Evolutionary conservation across 202 grass and related monocot genomes (phyloP), one percentile per base, ranked within the genome.

Genomic region (Setaria viridis): DNA sequence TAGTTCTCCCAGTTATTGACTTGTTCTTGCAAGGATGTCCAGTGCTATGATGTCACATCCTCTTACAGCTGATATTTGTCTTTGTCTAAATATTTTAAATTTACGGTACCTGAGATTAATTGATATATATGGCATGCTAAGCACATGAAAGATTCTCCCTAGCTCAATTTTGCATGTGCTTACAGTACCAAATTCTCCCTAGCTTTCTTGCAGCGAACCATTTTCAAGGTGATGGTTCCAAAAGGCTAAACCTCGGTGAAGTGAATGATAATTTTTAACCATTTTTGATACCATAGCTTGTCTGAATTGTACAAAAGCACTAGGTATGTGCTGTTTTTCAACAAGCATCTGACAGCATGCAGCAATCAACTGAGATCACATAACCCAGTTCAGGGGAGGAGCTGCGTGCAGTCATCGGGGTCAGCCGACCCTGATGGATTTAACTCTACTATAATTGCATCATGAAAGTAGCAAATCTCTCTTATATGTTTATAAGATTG

Each of bases 301-400:
- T 74, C 53, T 80, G 60, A 75, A 70, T 69, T 70, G 33, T 43
- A 80, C 62, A 80, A 67, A 48, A 79, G 20, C 34, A 56, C 4
- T 29, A 21, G 67, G 16, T 43, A 54, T 33, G 25, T 41, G 4
- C 8, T 11, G 62, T 62, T 17, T 62, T 17, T 13, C 5, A 3
- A 54, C 46, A 86, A 43, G 15, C 58, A 74, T 17, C 58, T 56
- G n/a, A 72, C 46, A n/a, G 13, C 1, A 4, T 19, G 51, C 55
- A 35, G 58, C 58, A 73, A 19, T 74, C 14, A 17, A 32, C n/a
- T 45, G 56, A 67, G 21, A 76, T 59, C n/a, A 54, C 60, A 77
- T 35, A 46, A 84, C 25, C 25, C 25, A 25, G 25, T 25, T 25
- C 25, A 25, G 25, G 25, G 25, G 25, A 25, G 25, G 25, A 25